Evolutionary conservation across 108 stramenopile species (phyloP), one percentile per base, ranked within the genome.

Genomic region (Phaeodactylum tricornutum): DNA sequence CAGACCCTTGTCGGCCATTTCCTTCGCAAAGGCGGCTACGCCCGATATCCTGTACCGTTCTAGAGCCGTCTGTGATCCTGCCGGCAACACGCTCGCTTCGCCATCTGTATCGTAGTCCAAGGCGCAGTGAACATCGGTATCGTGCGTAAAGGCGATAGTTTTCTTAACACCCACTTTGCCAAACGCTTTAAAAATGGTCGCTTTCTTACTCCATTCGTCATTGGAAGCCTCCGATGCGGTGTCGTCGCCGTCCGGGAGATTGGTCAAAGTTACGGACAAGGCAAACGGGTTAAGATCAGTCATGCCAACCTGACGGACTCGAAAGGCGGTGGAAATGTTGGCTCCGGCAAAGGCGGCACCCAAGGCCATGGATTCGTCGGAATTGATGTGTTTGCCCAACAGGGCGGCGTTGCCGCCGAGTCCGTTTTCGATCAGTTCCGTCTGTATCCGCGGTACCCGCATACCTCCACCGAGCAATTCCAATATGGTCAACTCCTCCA

Each of bases 401-500:
- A 84, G 41, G 9, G 67, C 66, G 26, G 57, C 43, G 12, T 52
- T 47, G 19, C 73, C 52, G n/a, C 75, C 72, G n/a, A n/a, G n/a
- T n/a, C n/a, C n/a, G n/a, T n/a, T n/a, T n/a, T n/a, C n/a, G n/a
- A n/a, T n/a, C 22, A 59, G 9, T 20, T 37, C 28, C 47, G 93
- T 87, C 52, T 96, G 94, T 24, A 99, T 77, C 53, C 71, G 79
- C 7, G 98, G 98, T 20, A 98, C 87, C 29, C 99, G 81, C 81
- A 97, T 95, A 15, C 94, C 96, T 19, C 99, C 99, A 26, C 99
- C 99, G 60, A 99, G 80, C 64, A 99, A 38, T 76, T 99, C 99
- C 36, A 99, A 78, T 16, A 44, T 91, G 31, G 92, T 61, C 40
- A 99, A 60, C 46, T 99, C 82, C 16, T 84, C 77, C 48, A 96